Evolutionary conservation across 2,329 filamentous ascomycete species (phyloP).

Genomic region (Apiospora kogelbergensis): DNA sequence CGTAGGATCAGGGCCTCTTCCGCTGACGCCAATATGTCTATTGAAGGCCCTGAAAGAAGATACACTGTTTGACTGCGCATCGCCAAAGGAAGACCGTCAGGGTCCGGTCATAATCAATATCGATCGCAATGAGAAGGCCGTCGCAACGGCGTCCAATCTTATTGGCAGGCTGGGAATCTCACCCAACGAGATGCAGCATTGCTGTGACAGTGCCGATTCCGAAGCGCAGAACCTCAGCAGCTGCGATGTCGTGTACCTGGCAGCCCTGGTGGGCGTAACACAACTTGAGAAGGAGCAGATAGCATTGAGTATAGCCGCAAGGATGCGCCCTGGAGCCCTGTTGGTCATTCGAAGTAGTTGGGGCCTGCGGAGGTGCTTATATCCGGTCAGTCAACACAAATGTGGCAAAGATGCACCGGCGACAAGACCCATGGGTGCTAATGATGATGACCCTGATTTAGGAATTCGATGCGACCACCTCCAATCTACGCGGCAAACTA

Average conservation of each 20-base stretch:
- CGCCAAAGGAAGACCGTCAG: slow-evolving; percentile 9
- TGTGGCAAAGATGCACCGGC: neutral
- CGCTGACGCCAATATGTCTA: slow-evolving; percentile 47
- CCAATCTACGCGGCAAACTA: slow-evolving; percentile 28
- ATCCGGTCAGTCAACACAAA: slow-evolving; percentile 39
- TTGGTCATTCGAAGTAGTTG: slow-evolving; percentile 46
- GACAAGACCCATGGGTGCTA: neutral
- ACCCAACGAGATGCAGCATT: slow-evolving; percentile 35
- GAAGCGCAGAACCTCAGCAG: slow-evolving; percentile 25
- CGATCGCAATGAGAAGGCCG: slow-evolving; percentile 37
- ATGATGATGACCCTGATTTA: slow-evolving; percentile 6
- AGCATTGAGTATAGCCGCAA: slow-evolving; percentile 33
- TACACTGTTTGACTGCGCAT: neutral
- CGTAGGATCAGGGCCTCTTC: slow-evolving; percentile 50
- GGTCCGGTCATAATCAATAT: slow-evolving; percentile 37
- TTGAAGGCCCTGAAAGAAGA: slow-evolving; percentile 30
- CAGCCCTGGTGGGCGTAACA: slow-evolving; percentile 46
- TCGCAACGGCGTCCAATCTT: slow-evolving; percentile 31
- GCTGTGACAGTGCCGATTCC: slow-evolving; percentile 32
- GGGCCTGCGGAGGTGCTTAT: slow-evolving; percentile 44
- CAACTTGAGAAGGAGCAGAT: slow-evolving; percentile 42
- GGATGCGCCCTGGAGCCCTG: slow-evolving; percentile 42
- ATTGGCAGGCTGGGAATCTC: slow-evolving; percentile 31
- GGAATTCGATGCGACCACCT: slow-evolving; percentile 39
- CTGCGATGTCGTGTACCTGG: slow-evolving; percentile 49